Conservation (phyloP, 345 rosid species). For the Eutrema japonicum region DNA sequence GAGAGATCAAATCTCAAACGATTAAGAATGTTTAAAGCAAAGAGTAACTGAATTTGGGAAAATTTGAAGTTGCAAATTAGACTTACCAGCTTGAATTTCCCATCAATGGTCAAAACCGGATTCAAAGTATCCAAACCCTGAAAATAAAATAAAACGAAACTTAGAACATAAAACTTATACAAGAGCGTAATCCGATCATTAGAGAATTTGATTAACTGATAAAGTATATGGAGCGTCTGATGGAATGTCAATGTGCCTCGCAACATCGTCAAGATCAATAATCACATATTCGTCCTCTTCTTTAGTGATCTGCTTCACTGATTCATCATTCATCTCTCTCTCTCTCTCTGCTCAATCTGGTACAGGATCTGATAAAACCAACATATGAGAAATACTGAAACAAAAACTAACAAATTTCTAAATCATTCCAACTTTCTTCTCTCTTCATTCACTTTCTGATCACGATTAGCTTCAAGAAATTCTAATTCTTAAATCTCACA, state of each 20-base stretch:
- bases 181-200: not conserved
- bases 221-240: constrained; percentile 57
- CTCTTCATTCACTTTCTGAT: not conserved
- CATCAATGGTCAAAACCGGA: constrained; percentile 57
- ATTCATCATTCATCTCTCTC: constrained; percentile 31
- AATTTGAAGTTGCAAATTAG: not conserved
- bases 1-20: not conserved
- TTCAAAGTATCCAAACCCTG: constrained; percentile 70
- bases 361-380: too few relatives aligned
- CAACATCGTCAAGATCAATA: constrained; percentile 61
- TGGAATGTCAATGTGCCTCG: constrained; percentile 53
- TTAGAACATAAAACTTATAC: not conserved
- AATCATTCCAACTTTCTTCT: not conserved
- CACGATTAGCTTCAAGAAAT: not conserved
- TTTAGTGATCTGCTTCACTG: constrained; percentile 10
- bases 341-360: too few relatives aligned
- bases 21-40: constrained; percentile 1
- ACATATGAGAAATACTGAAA: too few relatives aligned
- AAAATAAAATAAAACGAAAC: not conserved
- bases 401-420: too few relatives aligned
- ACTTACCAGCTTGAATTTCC: constrained; percentile 60
- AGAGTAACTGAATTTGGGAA: not conserved
- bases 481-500: too few relatives aligned
- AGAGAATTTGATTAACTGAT: constrained; percentile 43
- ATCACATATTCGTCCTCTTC: constrained; percentile 52